Evolutionary conservation across 139 green algal genomes (phyloP), one percentile per base, ranked within the genome.

Genomic region (Mychonastes homosphaera): DNA sequence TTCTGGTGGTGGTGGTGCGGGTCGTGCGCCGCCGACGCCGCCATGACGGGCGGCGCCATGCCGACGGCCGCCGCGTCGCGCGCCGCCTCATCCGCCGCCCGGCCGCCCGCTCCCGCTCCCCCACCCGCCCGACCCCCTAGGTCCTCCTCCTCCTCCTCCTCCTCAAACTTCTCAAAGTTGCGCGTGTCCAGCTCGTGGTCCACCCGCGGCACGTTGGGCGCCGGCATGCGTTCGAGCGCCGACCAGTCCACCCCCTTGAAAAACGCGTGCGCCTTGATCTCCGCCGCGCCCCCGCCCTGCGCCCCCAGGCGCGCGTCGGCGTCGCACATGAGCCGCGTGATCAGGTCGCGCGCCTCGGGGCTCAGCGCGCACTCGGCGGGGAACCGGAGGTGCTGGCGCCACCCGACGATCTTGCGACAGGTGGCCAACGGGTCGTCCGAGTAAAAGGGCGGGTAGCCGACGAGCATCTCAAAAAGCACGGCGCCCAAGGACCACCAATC

Each of bases 111-210:
- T n/a, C n/a, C n/a, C n/a, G n/a, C n/a, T n/a, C n/a, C n/a, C n/a
- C n/a, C n/a, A n/a, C n/a, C n/a, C n/a, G n/a, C n/a, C n/a, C n/a
- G n/a, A n/a, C n/a, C n/a, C n/a, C n/a, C n/a, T n/a, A n/a, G n/a
- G n/a, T n/a, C n/a, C n/a, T n/a, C n/a, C n/a, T n/a, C n/a, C n/a
- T n/a, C n/a, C n/a, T n/a, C n/a, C n/a, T 91, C 81, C 73, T 97
- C 91, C 21, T 95, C 88, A 67, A 96, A 98, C 53, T 88, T 66
- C 64, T 98, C 91, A 76, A 98, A 98, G 74, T 98, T 98, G 64
- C 89, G 81, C 6, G 91, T 98, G 76, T 98, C 91, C 10, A 98
- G 74, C 58, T 95, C 87, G 62, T 90, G 78, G 8, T 81, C 71
- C 28, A 97, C 76, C 4, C 61, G 54, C 2, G 91, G 91, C 49